Evolutionary conservation across 495 filamentous ascomycete genomes (phyloP), one percentile per base, ranked within the genome.

Genomic region (Neurospora sp.): DNA sequence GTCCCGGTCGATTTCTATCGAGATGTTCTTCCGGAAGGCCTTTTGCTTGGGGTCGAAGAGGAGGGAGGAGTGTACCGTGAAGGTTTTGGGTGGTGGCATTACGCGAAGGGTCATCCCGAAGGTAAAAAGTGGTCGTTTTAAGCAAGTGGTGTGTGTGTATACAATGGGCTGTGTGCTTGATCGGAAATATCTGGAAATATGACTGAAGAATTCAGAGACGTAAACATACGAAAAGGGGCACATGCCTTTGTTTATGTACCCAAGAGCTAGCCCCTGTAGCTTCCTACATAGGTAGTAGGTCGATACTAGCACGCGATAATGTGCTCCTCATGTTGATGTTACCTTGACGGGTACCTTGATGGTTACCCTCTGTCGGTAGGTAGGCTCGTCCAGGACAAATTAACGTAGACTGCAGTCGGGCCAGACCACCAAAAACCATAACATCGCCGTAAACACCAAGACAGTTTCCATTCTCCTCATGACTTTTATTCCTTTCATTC

Each of bases 41-140:
- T 85, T 88, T n/a, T 82, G 68, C 66, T 80, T 82, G 3, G 83
- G 83, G 75, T 88, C 83, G 74, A 87, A 87, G 61, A 87, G 80
- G 31, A 80, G 71, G 12, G 82, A 83, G 14, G 86, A 84, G 71
- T 87, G 86, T 18, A 88, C 71, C 5, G 75, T 80, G 70, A 84
- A 74, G 69, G 69, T 75, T 41, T 35, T 68, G n/a, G 40, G 40
- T 37, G 74, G 71, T 18, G 48, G 42, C 22, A 7, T 35, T 35
- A 66, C 31, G 12, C 53, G 27, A 9, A 66, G 53, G 27, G 53
- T 66, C 53, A 66, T 66, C 7, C 53, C 14, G 53, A 66, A 35
- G 14, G 27, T 66, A 35, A 61, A 37, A 37, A 37, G 35, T 37
- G 35, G 5, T 37, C 35, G 35, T 37, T 35, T 37, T 5, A 37